Conservation (phyloP, 257 asterid species). For the Forsythia suspensa region DNA sequence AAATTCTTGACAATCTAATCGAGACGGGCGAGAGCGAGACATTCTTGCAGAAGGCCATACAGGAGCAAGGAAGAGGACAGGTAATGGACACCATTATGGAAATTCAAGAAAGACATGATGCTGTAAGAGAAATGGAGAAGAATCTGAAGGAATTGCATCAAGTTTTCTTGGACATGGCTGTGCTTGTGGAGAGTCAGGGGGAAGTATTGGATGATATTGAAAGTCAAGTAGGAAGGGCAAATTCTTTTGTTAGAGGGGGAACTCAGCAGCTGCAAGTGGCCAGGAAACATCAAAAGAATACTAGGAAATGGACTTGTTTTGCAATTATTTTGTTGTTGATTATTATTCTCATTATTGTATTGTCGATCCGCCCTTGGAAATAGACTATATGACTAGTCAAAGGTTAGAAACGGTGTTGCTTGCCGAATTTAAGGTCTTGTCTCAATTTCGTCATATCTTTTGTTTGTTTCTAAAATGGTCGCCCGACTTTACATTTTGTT, state of each 20-base stretch:
- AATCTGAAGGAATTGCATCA: slow-evolving; percentile 20
- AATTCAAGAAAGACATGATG: slow-evolving; percentile 18
- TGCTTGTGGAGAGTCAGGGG: slow-evolving; percentile 16
- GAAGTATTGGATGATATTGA: slow-evolving; percentile 13
- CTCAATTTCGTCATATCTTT: neutral
- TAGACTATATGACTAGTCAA: neutral
- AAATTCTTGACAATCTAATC: neutral
- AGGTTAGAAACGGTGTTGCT: neutral
- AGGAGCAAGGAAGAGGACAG: slow-evolving; percentile 22
- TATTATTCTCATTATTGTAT: neutral
- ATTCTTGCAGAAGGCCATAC: slow-evolving; percentile 19
- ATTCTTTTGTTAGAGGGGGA: slow-evolving; percentile 12
- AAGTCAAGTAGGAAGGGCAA: slow-evolving; percentile 18
- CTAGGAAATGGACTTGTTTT: slow-evolving; percentile 20
- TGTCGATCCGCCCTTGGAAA: slow-evolving; percentile 15
- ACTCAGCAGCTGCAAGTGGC: slow-evolving; percentile 18
- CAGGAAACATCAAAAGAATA: slow-evolving; percentile 16
- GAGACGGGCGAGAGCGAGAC: slow-evolving; percentile 17
- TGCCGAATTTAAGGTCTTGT: neutral
- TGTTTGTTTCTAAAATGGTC: neutral
- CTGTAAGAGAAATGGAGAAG: slow-evolving; percentile 20
- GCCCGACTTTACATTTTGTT: neutral
- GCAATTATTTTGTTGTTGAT: slow-evolving; percentile 9
- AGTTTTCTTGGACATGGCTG: slow-evolving; percentile 23
- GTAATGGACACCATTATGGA: slow-evolving; percentile 22